Base-by-base conservation (phyloP, 495 filamentous ascomycete species). In the Penicillium salamii region DNA sequence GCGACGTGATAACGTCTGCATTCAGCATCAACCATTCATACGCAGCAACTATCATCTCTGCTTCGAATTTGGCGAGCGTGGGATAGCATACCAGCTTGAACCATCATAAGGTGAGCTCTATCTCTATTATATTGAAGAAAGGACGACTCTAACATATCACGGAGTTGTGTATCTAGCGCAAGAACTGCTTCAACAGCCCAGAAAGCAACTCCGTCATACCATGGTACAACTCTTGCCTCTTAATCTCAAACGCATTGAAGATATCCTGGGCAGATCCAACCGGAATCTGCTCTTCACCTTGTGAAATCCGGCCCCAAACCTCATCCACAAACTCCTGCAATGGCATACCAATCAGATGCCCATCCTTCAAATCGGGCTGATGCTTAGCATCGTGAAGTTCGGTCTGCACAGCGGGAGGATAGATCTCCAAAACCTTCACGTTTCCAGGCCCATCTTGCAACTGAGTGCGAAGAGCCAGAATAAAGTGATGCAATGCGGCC, bases 371-470 rank as follows among this genome's bases (percentile, higher is more conserved):
- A 35, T 66, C 68, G 3, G 68, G 65, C 40, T 71, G 66, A 37
- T 75, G 62, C 40, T 58, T 61, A 1, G 52, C 50, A 52, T 66
- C 70, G 42, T 75, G 73, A 20, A 77, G 46, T 52, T 78, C 72
- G 1, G 70, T 90, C 73, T 85, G 82, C 23, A 89, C 83, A 2
- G 82, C 79, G 3, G 86, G 85, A 9, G 86, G 85, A 45, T 83
- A 72, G 14, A 88, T 70, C 69, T 90, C 86, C 18, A 88, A 53
- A 11, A 89, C 75, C 44, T 74, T 74, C 33, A 88, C 67, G 42
- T 75, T 58, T 0, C 66, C 66, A n/a, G 55, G 58, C 5, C 61
- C 62, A 23, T 54, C 56, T 38, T 69, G 61, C 1, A 90, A 58
- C 68, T 90, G 85, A 37, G 80, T 76, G 4, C 85, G 80, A 14